Base-by-base conservation (phyloP, 768 basidiomycete genomes). In the Candolleomyces eurysporus region DNA sequence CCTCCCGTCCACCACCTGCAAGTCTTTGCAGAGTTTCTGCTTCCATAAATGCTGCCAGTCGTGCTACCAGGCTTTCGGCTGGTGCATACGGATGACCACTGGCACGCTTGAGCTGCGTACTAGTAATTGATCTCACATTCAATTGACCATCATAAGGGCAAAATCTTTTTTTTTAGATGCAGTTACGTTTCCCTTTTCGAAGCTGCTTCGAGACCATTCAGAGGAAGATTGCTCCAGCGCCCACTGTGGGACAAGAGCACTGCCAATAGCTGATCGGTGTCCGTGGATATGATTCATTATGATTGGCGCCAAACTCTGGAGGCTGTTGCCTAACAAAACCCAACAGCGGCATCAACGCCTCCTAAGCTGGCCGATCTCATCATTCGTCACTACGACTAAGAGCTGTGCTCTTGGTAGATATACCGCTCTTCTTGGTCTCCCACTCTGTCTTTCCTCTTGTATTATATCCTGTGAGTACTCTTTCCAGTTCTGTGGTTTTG, bases 281-380 rank as follows among this genome's bases (percentile, higher is more conserved):
- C 16, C 17, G 45, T 17, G 45, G 45, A 17, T 7, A 21, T 46
- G 45, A 51, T 30, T 51, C 8, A n/a, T n/a, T 7, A 21, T 46
- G 45, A 51, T 30, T 51, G 26, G 49, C 49, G 49, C 49, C 22
- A 8, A 36, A 7, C 10, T 9, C 8, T 17, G 49, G 49, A 51
- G 22, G 49, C 49, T 51, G 49, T 51, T 22, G 30, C 13, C 19
- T 22, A 51, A 51, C 49, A 51, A 51, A 22, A 5, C 49, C 49
- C 49, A 51, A 51, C 49, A 51, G 17, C 26, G 49, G 49, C 49
- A 51, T 31, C 49, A 51, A 30, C 21, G 46, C 46, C 21, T 48
- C 19, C 49, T 51, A 22, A 51, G 49, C 49, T 51, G 49, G 49
- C 17, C 49, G 49, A 51, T 51, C n/a, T 51, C 49, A 51, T 51